Base-by-base conservation (phyloP, 192 early-diverging fungal species). In the Borealophlyctis nickersoniae region DNA sequence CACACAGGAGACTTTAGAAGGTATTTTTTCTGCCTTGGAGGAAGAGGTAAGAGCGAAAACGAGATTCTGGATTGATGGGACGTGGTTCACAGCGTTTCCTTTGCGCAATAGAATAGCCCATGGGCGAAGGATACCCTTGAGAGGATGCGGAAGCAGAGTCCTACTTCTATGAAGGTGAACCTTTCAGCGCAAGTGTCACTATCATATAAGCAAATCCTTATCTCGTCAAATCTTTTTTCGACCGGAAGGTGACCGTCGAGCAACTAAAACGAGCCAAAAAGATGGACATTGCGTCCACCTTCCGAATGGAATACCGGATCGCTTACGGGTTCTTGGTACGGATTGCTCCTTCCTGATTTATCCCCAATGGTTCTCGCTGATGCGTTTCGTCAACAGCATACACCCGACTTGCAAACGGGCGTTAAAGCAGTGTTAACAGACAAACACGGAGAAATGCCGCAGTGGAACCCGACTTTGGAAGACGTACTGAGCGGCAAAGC, bases 361-460 rank as follows among this genome's bases (percentile, higher is more conserved):
- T 9, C 26, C n/a, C 7, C 52, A 48, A 9, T 7, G 23, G 13
- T 53, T 23, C 52, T 14, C 52, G 24, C 52, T 24, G 7, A 53
- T 9, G 7, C 2, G 11, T 9, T 9, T 23, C n/a, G 13, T 19
- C 32, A 33, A 2, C 36, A 69, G 67, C 39, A 67, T 13, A 85
- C 79, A 1, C 85, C 84, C 50, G 95, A 99, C 70, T 93, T 99
- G 66, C 68, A 79, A 45, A 93, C 94, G 81, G 95, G 97, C 14
- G 94, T 98, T 0, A 88, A 69, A 14, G 86, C 89, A 16, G 70
- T 80, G 29, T 77, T 99, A 61, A 77, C 95, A 36, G 76, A 86
- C 62, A 91, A 92, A 60, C 64, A 76, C 23, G 60, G 68, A 3
- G 65, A 72, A 33, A 63, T 49, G 30, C 82, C 94, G 2, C 36